Conservation (phyloP, 805 yeast genomes). For the Monosporozyma servazzii region DNA sequence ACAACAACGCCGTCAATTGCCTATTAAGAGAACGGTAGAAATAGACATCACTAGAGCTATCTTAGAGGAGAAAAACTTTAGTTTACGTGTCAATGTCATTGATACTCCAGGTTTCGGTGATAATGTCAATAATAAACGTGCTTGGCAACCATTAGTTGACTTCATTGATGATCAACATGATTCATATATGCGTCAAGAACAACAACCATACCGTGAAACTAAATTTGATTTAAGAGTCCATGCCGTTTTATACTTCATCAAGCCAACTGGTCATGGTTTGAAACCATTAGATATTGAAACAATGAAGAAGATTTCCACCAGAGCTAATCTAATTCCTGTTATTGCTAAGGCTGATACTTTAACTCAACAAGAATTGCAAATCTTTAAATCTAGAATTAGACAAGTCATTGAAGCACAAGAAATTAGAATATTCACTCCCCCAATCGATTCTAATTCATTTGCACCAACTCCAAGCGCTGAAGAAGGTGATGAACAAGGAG, state of each 20-base stretch:
- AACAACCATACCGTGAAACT: slow-evolving; percentile 66
- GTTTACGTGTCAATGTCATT: slow-evolving; percentile 65
- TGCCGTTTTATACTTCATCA: slow-evolving; percentile 79
- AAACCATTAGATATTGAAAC: slow-evolving; percentile 82
- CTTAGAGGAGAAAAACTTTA: slow-evolving; percentile 76
- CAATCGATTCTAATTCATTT: slow-evolving; percentile 40
- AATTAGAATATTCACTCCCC: slow-evolving; percentile 76
- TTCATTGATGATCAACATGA: slow-evolving; percentile 89
- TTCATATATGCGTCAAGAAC: slow-evolving; percentile 82
- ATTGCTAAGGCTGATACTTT: slow-evolving; percentile 85
- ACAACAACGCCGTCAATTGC: slow-evolving; percentile 35
- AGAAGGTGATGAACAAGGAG: not conserved
- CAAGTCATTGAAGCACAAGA: slow-evolving; percentile 77
- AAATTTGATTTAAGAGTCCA: slow-evolving; percentile 82
- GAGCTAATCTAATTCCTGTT: slow-evolving; percentile 83
- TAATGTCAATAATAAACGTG: slow-evolving; percentile 71
- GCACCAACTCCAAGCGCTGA: slow-evolving; percentile 9
- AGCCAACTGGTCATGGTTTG: slow-evolving; percentile 84
- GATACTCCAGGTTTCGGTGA: slow-evolving; percentile 96
- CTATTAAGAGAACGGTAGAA: slow-evolving; percentile 59
- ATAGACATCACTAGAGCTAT: slow-evolving; percentile 73
- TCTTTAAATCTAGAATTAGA: slow-evolving; percentile 68
- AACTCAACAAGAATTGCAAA: slow-evolving; percentile 57
- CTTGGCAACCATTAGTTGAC: slow-evolving; percentile 82
- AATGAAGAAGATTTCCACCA: slow-evolving; percentile 70